Conservation (phyloP, 1,284 basidiomycete genomes). For the Inonotus obliquus region DNA sequence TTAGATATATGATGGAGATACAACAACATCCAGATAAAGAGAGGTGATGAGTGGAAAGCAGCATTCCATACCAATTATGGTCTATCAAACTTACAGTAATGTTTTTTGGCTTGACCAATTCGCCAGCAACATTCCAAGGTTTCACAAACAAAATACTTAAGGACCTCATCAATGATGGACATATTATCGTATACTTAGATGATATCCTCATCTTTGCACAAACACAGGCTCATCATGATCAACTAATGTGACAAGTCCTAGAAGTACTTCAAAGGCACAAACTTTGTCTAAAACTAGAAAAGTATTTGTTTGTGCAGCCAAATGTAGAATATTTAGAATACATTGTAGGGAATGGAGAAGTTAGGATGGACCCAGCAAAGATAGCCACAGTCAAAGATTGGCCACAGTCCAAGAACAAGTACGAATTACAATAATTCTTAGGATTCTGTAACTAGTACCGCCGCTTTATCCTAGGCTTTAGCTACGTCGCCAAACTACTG, state of each 20-base stretch:
- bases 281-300: neutral
- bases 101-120: neutral
- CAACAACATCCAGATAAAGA: slow-evolving; percentile 19
- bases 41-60: neutral
- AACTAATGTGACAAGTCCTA: neutral
- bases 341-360: neutral
- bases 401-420: neutral
- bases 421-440: neutral
- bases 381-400: neutral
- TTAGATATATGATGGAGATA: slow-evolving; percentile 32
- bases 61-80: neutral
- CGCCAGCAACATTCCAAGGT: neutral
- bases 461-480: neutral
- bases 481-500: neutral
- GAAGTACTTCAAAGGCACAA: neutral
- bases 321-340: neutral
- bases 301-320: neutral
- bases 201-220: neutral
- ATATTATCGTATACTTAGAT: neutral
- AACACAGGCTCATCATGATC: neutral
- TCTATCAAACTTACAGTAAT: neutral
- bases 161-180: neutral
- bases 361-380: neutral
- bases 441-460: neutral
- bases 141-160: neutral